phyloP scores from a whole-genome alignment of 2,329 filamentous ascomycete species.

The Fusarium sp. region DNA sequence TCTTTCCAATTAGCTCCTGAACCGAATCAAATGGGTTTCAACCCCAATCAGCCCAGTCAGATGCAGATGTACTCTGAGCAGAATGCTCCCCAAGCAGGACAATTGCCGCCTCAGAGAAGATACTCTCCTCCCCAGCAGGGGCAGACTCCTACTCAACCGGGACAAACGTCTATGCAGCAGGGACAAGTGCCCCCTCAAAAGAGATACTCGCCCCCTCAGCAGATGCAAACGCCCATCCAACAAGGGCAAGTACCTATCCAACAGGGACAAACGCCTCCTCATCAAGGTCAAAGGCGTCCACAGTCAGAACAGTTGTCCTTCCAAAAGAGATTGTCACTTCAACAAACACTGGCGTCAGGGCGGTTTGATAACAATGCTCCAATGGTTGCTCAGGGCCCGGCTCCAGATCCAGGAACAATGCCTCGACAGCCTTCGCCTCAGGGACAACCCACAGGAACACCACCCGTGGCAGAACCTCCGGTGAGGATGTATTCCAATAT shows the following conservation, averaged over 20 bases:
- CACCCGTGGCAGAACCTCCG: background rate
- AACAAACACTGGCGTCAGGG: background rate
- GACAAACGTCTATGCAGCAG: background rate
- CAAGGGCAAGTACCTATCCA: background rate
- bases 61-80: background rate
- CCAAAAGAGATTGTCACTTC: constrained; percentile 1
- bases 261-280: background rate
- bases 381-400: background rate
- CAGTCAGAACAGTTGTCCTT: background rate
- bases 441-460: background rate
- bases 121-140: background rate
- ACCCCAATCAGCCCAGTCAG: constrained; percentile 5
- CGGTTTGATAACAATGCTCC: background rate
- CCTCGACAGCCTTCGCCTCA: background rate
- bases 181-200: background rate
- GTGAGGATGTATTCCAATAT: background rate
- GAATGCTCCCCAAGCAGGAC: background rate
- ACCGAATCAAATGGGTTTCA: background rate
- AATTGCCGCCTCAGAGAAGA: background rate
- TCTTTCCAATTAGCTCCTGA: constrained; percentile 5
- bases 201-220: background rate
- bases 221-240: background rate
- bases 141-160: background rate
- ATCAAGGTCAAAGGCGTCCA: background rate
- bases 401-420: background rate